Evolutionary conservation across 23 red algal genomes (phyloP), one percentile per base, ranked within the genome.

Genomic region (Chondrus crispus): DNA sequence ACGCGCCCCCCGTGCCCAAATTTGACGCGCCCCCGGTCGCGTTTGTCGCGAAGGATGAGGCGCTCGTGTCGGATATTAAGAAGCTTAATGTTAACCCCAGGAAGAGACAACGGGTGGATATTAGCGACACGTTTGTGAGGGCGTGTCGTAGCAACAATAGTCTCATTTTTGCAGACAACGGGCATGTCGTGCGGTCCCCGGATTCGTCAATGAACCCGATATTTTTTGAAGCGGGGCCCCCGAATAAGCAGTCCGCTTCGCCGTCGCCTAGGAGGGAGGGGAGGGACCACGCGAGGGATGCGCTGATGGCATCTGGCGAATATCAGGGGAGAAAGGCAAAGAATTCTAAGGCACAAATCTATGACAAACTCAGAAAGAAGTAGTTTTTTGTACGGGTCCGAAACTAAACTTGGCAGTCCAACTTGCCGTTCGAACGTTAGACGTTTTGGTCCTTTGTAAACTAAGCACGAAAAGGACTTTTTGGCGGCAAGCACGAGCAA

Each of bases 51-150:
- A 60, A 69, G 14, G 85, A 89, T 38, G 85, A 89, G 19, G 85
- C 46, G 42, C 45, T 89, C 6, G 85, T 89, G 9, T 89, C 85
- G 37, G 85, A 89, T 58, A 89, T 89, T 47, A 73, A 75, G 44
- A 89, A 79, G 28, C 69, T 89, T 32, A 33, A 89, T 29, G 85
- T 89, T 20, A 89, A 89, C 69, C 85, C 85, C 28, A 66, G 85
- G 18, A 89, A 89, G 28, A 46, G 85, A 45, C 85, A 89, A 55
- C 41, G 85, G 32, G 72, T 89, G 30, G 85, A 89, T 78, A 64
- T 89, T 12, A 89, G 72, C 47, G 85, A 89, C 40, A 66, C 85
- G 10, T 89, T 89, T 69, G 43, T 89, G 29, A 60, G 85, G 28
- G 85, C 85, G 2, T 89, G 85, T 75, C 43, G 85, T 13, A 29